These are phyloP conservation scores for Phymatotrichopsis omnivora DNA, from an alignment of 2,329 filamentous ascomycete species.

Conservation along the genomic window DNA sequence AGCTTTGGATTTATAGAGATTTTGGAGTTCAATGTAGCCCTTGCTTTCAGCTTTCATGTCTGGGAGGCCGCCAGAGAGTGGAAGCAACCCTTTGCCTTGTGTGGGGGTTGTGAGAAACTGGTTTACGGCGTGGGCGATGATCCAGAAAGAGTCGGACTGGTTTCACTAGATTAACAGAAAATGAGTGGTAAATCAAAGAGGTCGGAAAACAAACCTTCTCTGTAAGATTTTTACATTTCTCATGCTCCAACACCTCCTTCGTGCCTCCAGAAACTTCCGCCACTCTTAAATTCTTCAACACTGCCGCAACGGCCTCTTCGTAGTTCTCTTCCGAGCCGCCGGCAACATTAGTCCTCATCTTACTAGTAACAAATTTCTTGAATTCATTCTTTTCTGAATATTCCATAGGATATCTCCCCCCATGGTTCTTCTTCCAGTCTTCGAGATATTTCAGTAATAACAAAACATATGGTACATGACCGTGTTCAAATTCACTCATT, in stretches of 20 bases:
- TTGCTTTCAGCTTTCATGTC: conserved; percentile 96
- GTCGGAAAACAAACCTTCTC: conserved; percentile 28
- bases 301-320: conserved; percentile 78
- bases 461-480: conserved; percentile 79
- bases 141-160: conserved; percentile 65
- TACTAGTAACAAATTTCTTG: conserved; percentile 55
- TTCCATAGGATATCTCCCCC: conserved; percentile 55
- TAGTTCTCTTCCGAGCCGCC: conserved; percentile 96
- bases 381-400: conserved; percentile 86
- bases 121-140: conserved; percentile 70
- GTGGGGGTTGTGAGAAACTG: conserved; percentile 43
- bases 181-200: conserved; percentile 21
- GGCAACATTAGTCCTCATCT: conserved; percentile 58
- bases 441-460: conserved; percentile 74
- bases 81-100: conserved; percentile 58
- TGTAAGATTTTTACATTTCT: conserved; percentile 44
- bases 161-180: not conserved
- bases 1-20: conserved; percentile 41
- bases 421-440: conserved; percentile 63
- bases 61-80: conserved; percentile 75
- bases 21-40: conserved; percentile 83
- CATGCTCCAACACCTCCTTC: conserved; percentile 66
- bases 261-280: conserved; percentile 59
- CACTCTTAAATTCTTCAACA: conserved; percentile 72
- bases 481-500: conserved; percentile 69